phyloP scores from a whole-genome alignment of 2,329 filamentous ascomycete genomes.

The Colletotrichum sp. region DNA sequence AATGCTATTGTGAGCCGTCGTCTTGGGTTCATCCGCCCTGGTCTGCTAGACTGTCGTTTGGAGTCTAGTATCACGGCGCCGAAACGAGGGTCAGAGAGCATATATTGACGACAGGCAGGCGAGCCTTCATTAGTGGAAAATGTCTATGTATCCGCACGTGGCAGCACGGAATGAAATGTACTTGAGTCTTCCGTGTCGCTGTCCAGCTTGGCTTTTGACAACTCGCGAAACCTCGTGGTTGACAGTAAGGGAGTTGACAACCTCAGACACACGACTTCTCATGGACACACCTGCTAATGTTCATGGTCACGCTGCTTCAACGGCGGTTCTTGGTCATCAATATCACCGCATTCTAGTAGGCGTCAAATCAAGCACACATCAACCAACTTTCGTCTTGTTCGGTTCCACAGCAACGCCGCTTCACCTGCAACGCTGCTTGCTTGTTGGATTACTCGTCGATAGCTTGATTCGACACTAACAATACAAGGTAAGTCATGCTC shows the following conservation, averaged over 20 bases:
- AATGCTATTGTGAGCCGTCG: not conserved
- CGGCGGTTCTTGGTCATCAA: not conserved
- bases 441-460: not conserved
- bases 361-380: not conserved
- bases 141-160: not conserved
- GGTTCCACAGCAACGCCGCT: not conserved
- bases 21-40: not conserved
- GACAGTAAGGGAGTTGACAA: not conserved
- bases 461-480: not conserved
- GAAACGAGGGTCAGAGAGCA: not conserved
- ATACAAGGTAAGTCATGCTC: not conserved
- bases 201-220: not conserved
- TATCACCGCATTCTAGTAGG: not conserved
- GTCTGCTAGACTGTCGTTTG: not conserved
- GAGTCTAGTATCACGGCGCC: not conserved
- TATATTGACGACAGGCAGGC: not conserved
- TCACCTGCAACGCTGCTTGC: not conserved
- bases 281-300: not conserved
- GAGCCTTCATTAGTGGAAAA: not conserved
- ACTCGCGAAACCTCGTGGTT: not conserved
- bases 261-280: not conserved
- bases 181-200: not conserved
- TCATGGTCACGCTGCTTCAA: not conserved
- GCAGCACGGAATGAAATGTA: not conserved
- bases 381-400: not conserved